phyloP scores from a whole-genome alignment of 371 early-diverging fungal species.

The Syncephalis plumigaleata region DNA sequence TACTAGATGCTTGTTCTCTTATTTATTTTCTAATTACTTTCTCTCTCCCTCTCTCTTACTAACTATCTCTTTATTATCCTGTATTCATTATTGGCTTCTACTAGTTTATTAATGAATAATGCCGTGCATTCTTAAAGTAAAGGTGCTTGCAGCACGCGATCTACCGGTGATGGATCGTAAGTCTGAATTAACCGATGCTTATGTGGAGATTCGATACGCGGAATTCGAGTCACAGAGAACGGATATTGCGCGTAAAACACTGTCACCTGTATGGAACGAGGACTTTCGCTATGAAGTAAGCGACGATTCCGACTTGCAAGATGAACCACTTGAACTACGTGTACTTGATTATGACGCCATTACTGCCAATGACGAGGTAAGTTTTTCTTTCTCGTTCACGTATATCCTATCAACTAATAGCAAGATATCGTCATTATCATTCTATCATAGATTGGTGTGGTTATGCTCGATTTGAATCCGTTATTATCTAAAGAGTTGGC shows the following conservation, averaged over 20 bases:
- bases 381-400: no score
- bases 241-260: slow-evolving; percentile 35
- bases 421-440: no score
- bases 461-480: slow-evolving; percentile 51
- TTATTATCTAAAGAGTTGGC: slow-evolving; percentile 25
- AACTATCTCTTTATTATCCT: no score
- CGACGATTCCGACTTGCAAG: slow-evolving; percentile 51
- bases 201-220: slow-evolving; percentile 53
- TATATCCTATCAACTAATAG: no score
- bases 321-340: slow-evolving; percentile 54
- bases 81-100: no score
- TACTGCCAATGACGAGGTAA: slow-evolving; percentile 48
- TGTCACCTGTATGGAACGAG: slow-evolving; percentile 62
- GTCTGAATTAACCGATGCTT: slow-evolving; percentile 53
- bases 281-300: slow-evolving; percentile 39
- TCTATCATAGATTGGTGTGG: slow-evolving; percentile 23
- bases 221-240: slow-evolving; percentile 40
- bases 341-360: slow-evolving; percentile 62
- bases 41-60: no score
- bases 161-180: slow-evolving; percentile 64
- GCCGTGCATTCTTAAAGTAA: slow-evolving; percentile 61
- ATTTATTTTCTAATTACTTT: no score
- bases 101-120: slow-evolving; percentile 8
- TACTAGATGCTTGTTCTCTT: no score
- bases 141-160: slow-evolving; percentile 43